Percentiles rank a stretch among this genome's conserved stretches.
Conservation (phyloP, 2,329 filamentous ascomycete species). For the Aspergillus fructus region DNA sequence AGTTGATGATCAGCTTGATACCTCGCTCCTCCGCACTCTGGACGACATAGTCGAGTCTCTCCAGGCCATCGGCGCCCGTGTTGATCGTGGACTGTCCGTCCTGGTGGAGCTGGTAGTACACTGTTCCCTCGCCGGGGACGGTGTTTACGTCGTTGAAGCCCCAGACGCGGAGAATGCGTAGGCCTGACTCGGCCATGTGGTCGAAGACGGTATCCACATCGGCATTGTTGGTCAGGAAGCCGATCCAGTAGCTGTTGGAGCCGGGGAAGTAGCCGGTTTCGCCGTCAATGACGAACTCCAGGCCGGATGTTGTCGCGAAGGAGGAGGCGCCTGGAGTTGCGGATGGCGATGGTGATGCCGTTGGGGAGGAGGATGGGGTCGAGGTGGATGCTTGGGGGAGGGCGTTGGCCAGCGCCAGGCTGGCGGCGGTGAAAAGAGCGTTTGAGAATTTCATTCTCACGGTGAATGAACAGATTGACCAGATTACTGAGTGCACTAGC, state of each 20-base stretch:
- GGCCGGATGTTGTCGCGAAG: slow-evolving; percentile 25
- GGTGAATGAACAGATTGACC: too few relatives aligned
- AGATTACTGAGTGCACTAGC: too few relatives aligned
- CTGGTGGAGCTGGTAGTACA: slow-evolving; percentile 46
- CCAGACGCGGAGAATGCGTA: slow-evolving; percentile 55
- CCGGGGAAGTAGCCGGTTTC: slow-evolving; percentile 46
- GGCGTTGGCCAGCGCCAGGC: slow-evolving; percentile 20
- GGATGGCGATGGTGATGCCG: background rate
- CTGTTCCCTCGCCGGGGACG: slow-evolving; percentile 41
- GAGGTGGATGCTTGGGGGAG: slow-evolving; percentile 13
- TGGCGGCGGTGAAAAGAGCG: slow-evolving; percentile 14
- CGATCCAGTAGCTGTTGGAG: slow-evolving; percentile 55
- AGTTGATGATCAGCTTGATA: slow-evolving; percentile 59
- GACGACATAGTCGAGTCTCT: slow-evolving; percentile 66
- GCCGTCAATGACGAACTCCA: slow-evolving; percentile 41
- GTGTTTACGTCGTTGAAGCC: slow-evolving; percentile 53
- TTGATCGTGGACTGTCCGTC: slow-evolving; percentile 55
- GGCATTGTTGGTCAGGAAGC: slow-evolving; percentile 48
- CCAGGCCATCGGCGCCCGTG: slow-evolving; percentile 61
- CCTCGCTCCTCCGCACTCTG: slow-evolving; percentile 57
- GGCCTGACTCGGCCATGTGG: slow-evolving; percentile 37
- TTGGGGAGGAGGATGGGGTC: background rate
- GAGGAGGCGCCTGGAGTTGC: slow-evolving; percentile 12
- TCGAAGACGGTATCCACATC: slow-evolving; percentile 48
- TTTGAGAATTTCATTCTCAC: slow-evolving; percentile 18